phyloP scores from a whole-genome alignment of 83 land plant species.

The Thuja plicata region DNA sequence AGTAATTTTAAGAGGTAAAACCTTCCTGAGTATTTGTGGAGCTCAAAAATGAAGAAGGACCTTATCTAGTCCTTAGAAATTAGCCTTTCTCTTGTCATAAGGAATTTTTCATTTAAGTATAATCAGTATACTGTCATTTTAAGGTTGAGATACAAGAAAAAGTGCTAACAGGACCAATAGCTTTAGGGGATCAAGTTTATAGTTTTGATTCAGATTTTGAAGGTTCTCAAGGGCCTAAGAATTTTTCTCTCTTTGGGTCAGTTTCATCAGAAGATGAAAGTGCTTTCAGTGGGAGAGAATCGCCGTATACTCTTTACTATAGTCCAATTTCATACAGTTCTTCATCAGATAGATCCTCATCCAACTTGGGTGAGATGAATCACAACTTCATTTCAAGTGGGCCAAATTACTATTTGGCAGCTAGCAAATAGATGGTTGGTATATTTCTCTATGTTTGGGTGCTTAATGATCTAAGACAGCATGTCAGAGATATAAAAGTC shows the following conservation, averaged over 20 bases:
- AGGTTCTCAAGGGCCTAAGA: conserved; percentile 16
- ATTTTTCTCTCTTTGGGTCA: conserved; percentile 16
- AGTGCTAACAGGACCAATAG: conserved; percentile 12
- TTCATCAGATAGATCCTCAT: background rate
- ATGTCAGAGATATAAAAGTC: too few species aligned
- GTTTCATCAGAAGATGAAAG: conserved; percentile 29
- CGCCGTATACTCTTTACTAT: conserved; percentile 7
- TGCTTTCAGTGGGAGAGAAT: background rate
- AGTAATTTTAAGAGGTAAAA: too few species aligned
- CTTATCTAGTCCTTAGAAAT: too few species aligned
- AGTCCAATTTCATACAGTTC: conserved; percentile 17
- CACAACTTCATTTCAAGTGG: background rate
- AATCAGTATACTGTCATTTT: too few species aligned
- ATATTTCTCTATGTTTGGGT: too few species aligned
- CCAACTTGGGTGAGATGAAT: background rate
- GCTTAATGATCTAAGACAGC: too few species aligned
- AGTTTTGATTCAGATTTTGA: conserved; percentile 21
- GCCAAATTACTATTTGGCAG: conserved; percentile 4
- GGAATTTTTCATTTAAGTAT: too few species aligned
- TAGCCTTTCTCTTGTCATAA: too few species aligned
- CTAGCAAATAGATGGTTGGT: too few species aligned
- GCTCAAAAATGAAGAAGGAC: too few species aligned
- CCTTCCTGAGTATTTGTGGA: too few species aligned
- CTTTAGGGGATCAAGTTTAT: background rate
- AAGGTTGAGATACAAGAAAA: too few species aligned